Conservation (phyloP, 2,329 filamentous ascomycete genomes). For the Fusarium sp. region DNA sequence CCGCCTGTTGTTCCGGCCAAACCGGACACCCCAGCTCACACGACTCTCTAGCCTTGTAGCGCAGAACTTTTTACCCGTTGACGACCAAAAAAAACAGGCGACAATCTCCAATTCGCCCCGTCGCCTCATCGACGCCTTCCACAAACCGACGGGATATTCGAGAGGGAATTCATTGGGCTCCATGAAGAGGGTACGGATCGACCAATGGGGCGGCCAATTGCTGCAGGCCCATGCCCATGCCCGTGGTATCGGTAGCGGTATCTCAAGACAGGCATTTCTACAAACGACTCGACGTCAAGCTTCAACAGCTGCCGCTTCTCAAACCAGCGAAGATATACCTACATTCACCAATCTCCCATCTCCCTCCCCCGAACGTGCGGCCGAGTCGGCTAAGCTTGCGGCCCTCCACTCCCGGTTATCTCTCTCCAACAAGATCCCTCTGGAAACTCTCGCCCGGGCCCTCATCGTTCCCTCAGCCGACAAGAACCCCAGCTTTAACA, state of each 20-base stretch:
- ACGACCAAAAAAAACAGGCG: conserved; percentile 29
- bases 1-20: conserved; percentile 40
- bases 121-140: conserved; percentile 22
- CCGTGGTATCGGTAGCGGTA: conserved; percentile 18
- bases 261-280: conserved; percentile 37
- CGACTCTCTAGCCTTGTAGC: conserved; percentile 43
- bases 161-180: conserved; percentile 33
- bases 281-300: conserved; percentile 40
- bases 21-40: conserved; percentile 43
- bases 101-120: conserved; percentile 11
- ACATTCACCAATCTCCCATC: conserved; percentile 66
- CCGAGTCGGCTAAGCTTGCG: conserved; percentile 85
- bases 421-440: conserved; percentile 81
- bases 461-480: conserved; percentile 90
- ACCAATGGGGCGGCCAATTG: conserved; percentile 54
- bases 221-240: conserved; percentile 44
- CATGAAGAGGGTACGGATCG: conserved; percentile 56
- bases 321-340: conserved; percentile 36
- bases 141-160: conserved; percentile 18
- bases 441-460: conserved; percentile 85
- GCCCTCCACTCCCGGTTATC: conserved; percentile 90
- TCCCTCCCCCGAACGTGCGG: conserved; percentile 73
- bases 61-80: conserved; percentile 50
- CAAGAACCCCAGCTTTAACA: conserved; percentile 83
- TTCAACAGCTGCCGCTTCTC: conserved; percentile 44